Evolutionary conservation across 352 stramenopile species (phyloP).

Genomic region (Stramenopiles sp.): DNA sequence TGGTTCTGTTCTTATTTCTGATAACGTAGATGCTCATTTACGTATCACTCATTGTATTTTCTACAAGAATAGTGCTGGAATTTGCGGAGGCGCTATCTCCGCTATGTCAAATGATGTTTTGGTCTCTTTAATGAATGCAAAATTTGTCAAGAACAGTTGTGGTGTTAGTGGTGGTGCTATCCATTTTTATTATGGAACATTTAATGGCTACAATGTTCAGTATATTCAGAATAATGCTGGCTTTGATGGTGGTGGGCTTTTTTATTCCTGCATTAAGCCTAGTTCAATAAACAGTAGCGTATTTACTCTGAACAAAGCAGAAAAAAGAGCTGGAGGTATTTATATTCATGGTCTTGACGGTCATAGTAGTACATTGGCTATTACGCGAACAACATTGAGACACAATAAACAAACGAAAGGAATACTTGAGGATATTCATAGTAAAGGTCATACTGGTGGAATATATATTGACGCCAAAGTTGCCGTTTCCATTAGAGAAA

Average conservation of each 20-base stretch:
- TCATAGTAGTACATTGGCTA: background rate
- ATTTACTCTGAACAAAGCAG: slow-evolving; percentile 12
- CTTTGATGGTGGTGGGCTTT: background rate
- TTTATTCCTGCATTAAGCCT: background rate
- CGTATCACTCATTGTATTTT: slow-evolving; percentile 8
- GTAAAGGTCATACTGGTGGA: background rate
- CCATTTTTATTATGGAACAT: slow-evolving; percentile 6
- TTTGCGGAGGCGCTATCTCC: background rate
- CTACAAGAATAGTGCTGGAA: background rate
- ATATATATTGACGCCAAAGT: slow-evolving; percentile 8
- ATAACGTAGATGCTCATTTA: background rate
- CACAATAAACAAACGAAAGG: slow-evolving; percentile 6
- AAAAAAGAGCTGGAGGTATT: background rate
- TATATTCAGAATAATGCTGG: background rate
- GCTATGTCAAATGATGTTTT: background rate
- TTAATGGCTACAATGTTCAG: slow-evolving; percentile 1
- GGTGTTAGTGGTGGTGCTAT: background rate
- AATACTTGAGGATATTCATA: no score
- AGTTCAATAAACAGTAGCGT: background rate
- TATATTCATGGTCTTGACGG: background rate
- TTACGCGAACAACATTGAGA: background rate
- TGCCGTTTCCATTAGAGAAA: slow-evolving; percentile 3
- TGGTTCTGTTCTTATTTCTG: slow-evolving; percentile 8
- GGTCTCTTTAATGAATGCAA: slow-evolving; percentile 12
- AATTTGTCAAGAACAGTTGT: background rate